phyloP scores from a whole-genome alignment of 2,329 filamentous ascomycete species.

The Stagonosporopsis rhizophila region DNA sequence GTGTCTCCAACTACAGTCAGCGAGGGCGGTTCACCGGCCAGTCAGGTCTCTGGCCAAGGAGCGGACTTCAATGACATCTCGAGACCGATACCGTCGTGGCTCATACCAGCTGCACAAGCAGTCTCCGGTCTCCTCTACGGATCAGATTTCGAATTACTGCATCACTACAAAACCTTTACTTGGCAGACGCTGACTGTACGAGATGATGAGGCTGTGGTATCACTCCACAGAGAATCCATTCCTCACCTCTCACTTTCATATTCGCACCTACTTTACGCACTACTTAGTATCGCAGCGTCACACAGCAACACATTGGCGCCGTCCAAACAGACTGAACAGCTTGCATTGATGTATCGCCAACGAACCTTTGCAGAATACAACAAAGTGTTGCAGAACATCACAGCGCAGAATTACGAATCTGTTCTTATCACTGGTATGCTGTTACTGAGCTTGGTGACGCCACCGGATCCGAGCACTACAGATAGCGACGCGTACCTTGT shows the following conservation, averaged over 20 bases:
- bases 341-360: constrained; percentile 35
- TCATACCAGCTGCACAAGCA: constrained; percentile 29
- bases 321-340: constrained; percentile 19
- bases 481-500: constrained; percentile 25
- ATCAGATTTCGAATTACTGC: constrained; percentile 31
- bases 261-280: constrained; percentile 34
- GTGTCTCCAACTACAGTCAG: background rate
- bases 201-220: constrained; percentile 22
- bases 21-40: background rate
- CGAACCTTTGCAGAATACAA: constrained; percentile 37
- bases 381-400: constrained; percentile 38
- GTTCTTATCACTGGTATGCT: constrained; percentile 37
- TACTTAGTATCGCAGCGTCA: constrained; percentile 38
- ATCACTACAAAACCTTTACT: constrained; percentile 36
- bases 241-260: constrained; percentile 32
- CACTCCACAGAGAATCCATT: constrained; percentile 32
- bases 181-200: constrained; percentile 36
- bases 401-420: constrained; percentile 41
- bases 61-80: constrained; percentile 25
- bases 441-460: constrained; percentile 31
- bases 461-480: constrained; percentile 15
- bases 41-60: background rate
- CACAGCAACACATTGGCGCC: constrained; percentile 28
- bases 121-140: constrained; percentile 31
- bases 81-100: constrained; percentile 14